Evolutionary conservation across 805 yeast species (phyloP), one percentile per base, ranked within the genome.

Genomic region (Saturnispora zaruensis): DNA sequence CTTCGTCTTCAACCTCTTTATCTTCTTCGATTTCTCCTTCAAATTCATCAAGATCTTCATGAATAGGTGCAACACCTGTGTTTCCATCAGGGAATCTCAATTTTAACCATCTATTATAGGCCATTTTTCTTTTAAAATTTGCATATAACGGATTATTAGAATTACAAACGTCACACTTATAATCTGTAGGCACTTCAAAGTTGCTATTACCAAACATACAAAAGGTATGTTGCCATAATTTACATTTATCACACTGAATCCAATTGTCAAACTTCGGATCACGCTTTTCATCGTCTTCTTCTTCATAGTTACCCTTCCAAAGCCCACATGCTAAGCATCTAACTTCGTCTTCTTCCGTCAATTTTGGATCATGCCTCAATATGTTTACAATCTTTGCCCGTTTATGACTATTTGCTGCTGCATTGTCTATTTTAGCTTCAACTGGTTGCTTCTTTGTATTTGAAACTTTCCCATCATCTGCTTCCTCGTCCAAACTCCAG

Each of bases 211-310:
- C 79, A 24, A 82, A 74, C 76, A 82, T 71, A 63, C 90, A 84
- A 49, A 60, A 66, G 30, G 77, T 75, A 59, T 84, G 90, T 60
- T 84, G 89, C 89, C 89, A 84, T 2, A 87, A 76, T 42, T 72
- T 64, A 60, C 90, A 84, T 6, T 65, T 56, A 25, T 80, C 87
- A 64, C 90, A 84, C 57, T 79, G 79, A 25, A 82, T 74, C 84
- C 82, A 81, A 11, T 69, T 70, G 13, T 84, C 80, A 9, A 70
- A 64, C 52, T 41, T 36, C 5, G 44, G 44, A 16, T 41, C 48
- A 26, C 45, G 21, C 11, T 36, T 40, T 1, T 64, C 62, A 53
- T 80, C 86, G 4, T 71, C 73, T 0, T 73, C 81, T 53, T 75
- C 84, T 57, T 81, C 70, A 59, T 78, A 81, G 53, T 78, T 81